Conservation (phyloP, 2,329 filamentous ascomycete genomes). For the Myriosclerotinia scirpicola region DNA sequence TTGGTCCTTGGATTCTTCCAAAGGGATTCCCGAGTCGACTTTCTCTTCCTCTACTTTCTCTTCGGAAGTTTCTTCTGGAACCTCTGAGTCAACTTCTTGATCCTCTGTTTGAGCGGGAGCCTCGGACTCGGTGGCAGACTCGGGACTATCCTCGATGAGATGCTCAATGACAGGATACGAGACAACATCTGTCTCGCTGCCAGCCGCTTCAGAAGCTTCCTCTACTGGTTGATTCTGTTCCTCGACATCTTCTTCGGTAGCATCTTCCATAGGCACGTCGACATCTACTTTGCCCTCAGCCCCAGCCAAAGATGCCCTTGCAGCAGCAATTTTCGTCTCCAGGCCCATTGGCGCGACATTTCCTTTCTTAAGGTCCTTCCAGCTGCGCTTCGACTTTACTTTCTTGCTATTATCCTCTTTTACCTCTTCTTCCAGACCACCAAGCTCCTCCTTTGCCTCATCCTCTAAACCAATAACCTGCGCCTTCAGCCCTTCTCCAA, state of each 20-base stretch:
- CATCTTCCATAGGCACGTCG: constrained; percentile 14
- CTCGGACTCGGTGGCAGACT: neutral
- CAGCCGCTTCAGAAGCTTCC: neutral
- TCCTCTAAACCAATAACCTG: constrained; percentile 1
- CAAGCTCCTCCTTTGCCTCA: neutral
- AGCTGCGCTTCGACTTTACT: constrained; percentile 17
- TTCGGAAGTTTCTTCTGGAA: neutral
- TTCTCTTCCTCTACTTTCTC: neutral
- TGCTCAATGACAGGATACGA: constrained; percentile 13
- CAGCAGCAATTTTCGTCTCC: constrained; percentile 10
- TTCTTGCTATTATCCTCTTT: constrained; percentile 1
- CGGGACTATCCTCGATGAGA: neutral
- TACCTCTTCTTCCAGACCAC: neutral
- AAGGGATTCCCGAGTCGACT: neutral
- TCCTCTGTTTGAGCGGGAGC: constrained; percentile 1
- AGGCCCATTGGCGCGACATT: constrained; percentile 5
- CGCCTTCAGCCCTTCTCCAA: neutral
- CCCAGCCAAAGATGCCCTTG: neutral
- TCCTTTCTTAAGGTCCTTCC: constrained; percentile 5
- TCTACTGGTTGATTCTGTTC: neutral
- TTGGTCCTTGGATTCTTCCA: neutral
- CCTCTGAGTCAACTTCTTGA: neutral
- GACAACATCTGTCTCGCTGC: neutral
- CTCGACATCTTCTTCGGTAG: neutral
- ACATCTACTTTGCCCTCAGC: neutral